Base-by-base conservation (phyloP, 2,329 filamentous ascomycete species). In the Talaromyces sp. region DNA sequence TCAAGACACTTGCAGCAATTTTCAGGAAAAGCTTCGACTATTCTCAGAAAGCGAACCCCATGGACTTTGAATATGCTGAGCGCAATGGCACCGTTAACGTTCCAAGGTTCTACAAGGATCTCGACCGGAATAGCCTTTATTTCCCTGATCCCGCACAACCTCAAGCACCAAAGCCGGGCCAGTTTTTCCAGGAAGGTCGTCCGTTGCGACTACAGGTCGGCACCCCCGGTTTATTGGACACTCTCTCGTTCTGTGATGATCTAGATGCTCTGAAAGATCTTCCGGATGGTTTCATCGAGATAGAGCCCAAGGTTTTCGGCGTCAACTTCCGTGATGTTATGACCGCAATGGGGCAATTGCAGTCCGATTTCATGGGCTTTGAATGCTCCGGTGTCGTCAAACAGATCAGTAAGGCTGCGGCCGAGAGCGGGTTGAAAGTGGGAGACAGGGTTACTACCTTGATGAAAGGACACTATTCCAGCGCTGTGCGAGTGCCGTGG, bases 241-340 rank as follows among this genome's bases (percentile, higher is more conserved):
- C 41, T n/a, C 41, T 43, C 41, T 43, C 41, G 6, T 43, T 43
- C 3, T n/a, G 14, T 19, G 41, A 43, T 19, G 41, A 43, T 19
- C 6, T 43, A 43, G 41, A 43, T 19, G 41, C 41, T 43, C n/a
- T 43, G 16, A n/a, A 16, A 8, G 41, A 43, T n/a, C 41, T 43
- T 43, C 41, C 41, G 7, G 41, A 62, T 27, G 58, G 68, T 14
- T 61, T 60, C 3, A 65, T 70, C n/a, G 66, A 65, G 50, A 50
- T 65, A 24, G 39, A 68, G 22, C 70, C 70, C 8, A 64, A 66
- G 11, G 66, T 64, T 37, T 39, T 47, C 22, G 70, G 70, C 1
- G 41, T 43, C 41, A 43, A 43, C 6, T 43, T 43, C 41, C 41
- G 41, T 43, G 41, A 43, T 43, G 16, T 43, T 16, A 43, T 43